phyloP scores from a whole-genome alignment of 805 yeast genomes.

The Wickerhamomyces chaumierensis region DNA sequence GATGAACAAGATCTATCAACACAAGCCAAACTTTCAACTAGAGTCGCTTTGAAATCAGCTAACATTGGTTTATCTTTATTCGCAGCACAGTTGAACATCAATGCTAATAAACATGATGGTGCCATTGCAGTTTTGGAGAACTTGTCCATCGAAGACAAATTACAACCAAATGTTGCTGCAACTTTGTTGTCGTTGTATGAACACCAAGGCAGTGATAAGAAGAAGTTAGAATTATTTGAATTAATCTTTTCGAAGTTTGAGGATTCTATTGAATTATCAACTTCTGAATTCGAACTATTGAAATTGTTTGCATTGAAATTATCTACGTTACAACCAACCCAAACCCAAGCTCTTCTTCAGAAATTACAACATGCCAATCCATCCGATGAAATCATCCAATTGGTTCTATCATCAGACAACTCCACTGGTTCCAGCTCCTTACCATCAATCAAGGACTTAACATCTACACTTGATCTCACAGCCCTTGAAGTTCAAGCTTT shows the following conservation, averaged over 20 bases:
- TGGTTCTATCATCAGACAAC: constrained; percentile 16
- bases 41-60: constrained; percentile 20
- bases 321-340: constrained; percentile 11
- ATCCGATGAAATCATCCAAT: constrained; percentile 16
- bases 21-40: constrained; percentile 24
- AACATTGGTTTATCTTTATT: constrained; percentile 22
- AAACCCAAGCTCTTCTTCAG: constrained; percentile 6
- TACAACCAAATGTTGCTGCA: constrained; percentile 38
- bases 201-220: constrained; percentile 25
- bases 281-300: constrained; percentile 17
- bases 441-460: constrained; percentile 14
- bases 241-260: constrained; percentile 18
- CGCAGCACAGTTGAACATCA: constrained; percentile 24
- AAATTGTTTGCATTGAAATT: constrained; percentile 26
- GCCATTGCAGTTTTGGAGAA: constrained; percentile 27
- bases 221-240: constrained; percentile 22
- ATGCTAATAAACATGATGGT: constrained; percentile 21
- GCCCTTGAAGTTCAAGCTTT: constrained; percentile 17
- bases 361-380: constrained; percentile 19
- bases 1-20: constrained; percentile 9
- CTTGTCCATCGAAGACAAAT: constrained; percentile 8
- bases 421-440: constrained; percentile 15
- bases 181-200: constrained; percentile 40
- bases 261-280: constrained; percentile 2
- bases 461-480: constrained; percentile 21